phyloP scores from a whole-genome alignment of 306 rosid species.

The Lathyrus sativus region DNA sequence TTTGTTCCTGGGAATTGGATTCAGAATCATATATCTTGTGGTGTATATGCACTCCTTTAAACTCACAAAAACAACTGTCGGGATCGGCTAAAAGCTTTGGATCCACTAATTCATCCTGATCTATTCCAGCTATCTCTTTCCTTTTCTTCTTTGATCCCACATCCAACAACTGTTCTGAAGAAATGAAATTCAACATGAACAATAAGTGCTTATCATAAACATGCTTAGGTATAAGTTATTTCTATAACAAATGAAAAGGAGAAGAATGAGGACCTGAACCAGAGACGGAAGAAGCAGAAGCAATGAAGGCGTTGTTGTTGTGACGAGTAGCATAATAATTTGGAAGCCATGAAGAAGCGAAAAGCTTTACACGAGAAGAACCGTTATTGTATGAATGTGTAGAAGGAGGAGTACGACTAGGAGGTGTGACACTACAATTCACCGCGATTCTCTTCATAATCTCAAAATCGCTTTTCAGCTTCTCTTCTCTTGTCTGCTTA shows the following conservation, averaged over 20 bases:
- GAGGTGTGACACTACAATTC: not conserved
- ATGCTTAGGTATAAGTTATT: not conserved
- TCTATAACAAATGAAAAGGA: not conserved
- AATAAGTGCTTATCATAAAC: not conserved
- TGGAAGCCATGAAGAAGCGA: conserved; percentile 35
- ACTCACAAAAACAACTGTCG: conserved; percentile 85
- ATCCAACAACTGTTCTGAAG: conserved; percentile 61
- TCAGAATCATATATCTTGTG: conserved; percentile 72
- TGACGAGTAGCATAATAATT: conserved; percentile 10
- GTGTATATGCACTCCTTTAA: conserved; percentile 77
- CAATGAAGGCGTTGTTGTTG: conserved; percentile 12
- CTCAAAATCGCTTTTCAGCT: not conserved
- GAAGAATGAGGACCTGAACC: conserved; percentile 55
- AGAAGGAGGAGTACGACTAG: not conserved
- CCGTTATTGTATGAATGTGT: not conserved
- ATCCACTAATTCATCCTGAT: conserved; percentile 76
- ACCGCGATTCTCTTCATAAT: not conserved
- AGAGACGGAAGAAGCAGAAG: conserved; percentile 51
- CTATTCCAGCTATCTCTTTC: conserved; percentile 74
- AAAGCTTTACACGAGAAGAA: not conserved
- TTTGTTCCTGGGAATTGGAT: conserved; percentile 35
- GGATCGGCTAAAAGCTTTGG: conserved; percentile 76
- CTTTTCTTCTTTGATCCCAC: conserved; percentile 51
- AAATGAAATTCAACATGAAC: conserved; percentile 24
- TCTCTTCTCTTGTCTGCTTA: not conserved